phyloP scores from a whole-genome alignment of 768 basidiomycete genomes.

The Pholiota microspora region DNA sequence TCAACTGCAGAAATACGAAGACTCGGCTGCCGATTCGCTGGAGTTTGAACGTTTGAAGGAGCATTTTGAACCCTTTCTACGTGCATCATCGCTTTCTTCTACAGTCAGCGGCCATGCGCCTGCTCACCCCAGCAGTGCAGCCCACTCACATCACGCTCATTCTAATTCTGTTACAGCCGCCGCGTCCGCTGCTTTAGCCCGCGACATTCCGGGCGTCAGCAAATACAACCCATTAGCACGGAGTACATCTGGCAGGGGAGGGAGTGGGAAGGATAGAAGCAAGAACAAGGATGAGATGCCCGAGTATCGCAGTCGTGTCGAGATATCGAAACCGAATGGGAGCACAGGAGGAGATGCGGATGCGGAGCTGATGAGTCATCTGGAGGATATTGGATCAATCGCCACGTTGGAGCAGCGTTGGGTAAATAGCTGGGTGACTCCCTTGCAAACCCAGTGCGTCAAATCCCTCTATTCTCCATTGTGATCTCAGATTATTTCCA shows the following conservation, averaged over 20 bases:
- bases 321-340: constrained; percentile 54
- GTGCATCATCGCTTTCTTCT: constrained; percentile 76
- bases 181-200: constrained; percentile 83
- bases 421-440: constrained; percentile 74
- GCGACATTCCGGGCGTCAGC: constrained; percentile 81
- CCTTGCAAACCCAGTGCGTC: constrained; percentile 63
- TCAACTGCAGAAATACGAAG: constrained; percentile 88
- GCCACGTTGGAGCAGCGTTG: constrained; percentile 78
- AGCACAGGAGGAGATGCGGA: constrained; percentile 66
- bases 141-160: constrained; percentile 72
- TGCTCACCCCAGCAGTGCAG: constrained; percentile 44
- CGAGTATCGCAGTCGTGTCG: constrained; percentile 72
- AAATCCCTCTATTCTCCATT: neutral
- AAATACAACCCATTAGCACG: constrained; percentile 69
- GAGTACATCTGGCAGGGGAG: constrained; percentile 41
- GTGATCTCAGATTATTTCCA: constrained; percentile 28
- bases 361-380: constrained; percentile 64
- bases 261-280: constrained; percentile 58
- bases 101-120: constrained; percentile 44
- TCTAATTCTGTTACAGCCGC: constrained; percentile 84
- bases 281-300: constrained; percentile 75
- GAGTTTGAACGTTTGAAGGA: constrained; percentile 96
- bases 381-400: constrained; percentile 62
- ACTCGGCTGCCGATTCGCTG: constrained; percentile 77
- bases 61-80: constrained; percentile 94